A percentile compares a stretch with the other conserved stretches of the same genome.
Evolutionary conservation across 345 rosid species (phyloP).

Genomic region (Geranium rotundifolium): DNA sequence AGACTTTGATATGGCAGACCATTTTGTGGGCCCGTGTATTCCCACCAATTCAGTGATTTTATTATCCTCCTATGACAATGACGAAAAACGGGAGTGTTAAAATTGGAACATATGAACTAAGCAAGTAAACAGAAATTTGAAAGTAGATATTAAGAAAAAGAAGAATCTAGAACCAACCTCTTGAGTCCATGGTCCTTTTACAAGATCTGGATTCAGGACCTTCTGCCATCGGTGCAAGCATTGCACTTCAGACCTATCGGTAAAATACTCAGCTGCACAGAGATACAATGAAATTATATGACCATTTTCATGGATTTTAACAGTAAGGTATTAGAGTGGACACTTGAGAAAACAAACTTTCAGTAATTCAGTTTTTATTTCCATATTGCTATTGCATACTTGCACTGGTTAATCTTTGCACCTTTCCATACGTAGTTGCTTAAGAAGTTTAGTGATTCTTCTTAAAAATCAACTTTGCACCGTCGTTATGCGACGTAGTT

Average conservation of each 20-base stretch:
- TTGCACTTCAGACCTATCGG: conserved; percentile 90
- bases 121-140: not conserved
- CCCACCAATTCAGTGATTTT: conserved; percentile 66
- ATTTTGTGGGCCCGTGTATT: conserved; percentile 76
- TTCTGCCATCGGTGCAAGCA: conserved; percentile 99
- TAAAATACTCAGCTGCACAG: conserved; percentile 68
- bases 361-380: not conserved
- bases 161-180: conserved; percentile 34
- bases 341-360: conserved; percentile 1
- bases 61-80: conserved; percentile 66
- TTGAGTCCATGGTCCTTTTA: conserved; percentile 98
- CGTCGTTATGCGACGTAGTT: no score
- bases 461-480: no score
- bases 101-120: not conserved
- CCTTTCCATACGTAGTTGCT: no score
- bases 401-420: no score
- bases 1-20: conserved; percentile 87
- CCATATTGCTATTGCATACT: not conserved
- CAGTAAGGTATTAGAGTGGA: not conserved
- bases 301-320: not conserved
- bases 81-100: conserved; percentile 8
- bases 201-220: conserved; percentile 90
- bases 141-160: not conserved
- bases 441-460: no score
- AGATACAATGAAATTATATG: conserved; percentile 6